Evolutionary conservation across 768 basidiomycete genomes (phyloP).

Genomic region (Amanita pallidorosea): DNA sequence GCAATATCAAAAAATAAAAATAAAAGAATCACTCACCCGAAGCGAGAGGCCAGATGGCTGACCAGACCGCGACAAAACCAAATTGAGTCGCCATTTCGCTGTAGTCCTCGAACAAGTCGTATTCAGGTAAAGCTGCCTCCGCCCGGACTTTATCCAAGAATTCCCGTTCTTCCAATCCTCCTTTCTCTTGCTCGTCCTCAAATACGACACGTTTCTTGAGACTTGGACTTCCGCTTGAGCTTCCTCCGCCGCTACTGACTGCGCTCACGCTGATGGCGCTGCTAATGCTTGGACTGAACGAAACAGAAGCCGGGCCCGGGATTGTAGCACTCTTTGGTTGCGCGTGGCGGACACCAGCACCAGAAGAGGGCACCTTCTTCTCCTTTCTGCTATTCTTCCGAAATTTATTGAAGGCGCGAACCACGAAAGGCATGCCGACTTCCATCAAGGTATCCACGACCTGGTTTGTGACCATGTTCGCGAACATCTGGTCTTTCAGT

Average conservation of each 20-base stretch:
- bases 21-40: conserved; percentile 35
- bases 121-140: conserved; percentile 73
- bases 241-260: conserved; percentile 9
- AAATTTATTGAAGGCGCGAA: conserved; percentile 45
- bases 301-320: conserved; percentile 9
- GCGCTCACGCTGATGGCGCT: not conserved
- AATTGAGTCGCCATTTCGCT: conserved; percentile 96
- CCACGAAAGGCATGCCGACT: conserved; percentile 69
- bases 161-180: conserved; percentile 56
- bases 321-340: conserved; percentile 5
- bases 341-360: not conserved
- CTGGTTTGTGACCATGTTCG: conserved; percentile 86
- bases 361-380: conserved; percentile 12
- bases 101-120: conserved; percentile 80
- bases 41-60: conserved; percentile 88
- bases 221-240: conserved; percentile 8
- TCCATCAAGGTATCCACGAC: conserved; percentile 69
- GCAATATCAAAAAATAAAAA: not conserved
- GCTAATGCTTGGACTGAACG: not conserved
- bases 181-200: conserved; percentile 52
- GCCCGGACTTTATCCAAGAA: conserved; percentile 72
- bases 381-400: conserved; percentile 27
- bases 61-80: conserved; percentile 89
- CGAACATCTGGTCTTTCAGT: conserved; percentile 87
- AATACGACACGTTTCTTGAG: conserved; percentile 63